Evolutionary conservation across 2,329 filamentous ascomycete genomes (phyloP), one percentile per base, ranked within the genome.

Genomic region (Xylaria sp.): DNA sequence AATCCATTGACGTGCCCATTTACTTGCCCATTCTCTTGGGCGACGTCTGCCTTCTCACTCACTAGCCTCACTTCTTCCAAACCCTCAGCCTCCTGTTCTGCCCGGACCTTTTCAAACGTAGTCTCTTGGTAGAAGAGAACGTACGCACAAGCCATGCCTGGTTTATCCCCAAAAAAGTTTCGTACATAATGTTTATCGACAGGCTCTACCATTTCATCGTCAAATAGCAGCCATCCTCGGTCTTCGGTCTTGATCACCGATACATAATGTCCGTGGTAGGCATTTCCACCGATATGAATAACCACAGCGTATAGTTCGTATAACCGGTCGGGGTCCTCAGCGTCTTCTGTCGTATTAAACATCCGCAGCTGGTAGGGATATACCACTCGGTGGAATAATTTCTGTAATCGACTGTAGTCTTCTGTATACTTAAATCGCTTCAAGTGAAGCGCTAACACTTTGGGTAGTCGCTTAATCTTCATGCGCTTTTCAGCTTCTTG

Each of bases 401-500:
- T 99, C 79, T 98, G 94, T 70, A 99, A 83, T 63, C 94, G 89
- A 72, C 94, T 96, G 77, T 97, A 89, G 79, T 98, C 95, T 78
- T 98, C 96, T 2, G 95, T 98, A 78, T 98, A 99, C 82, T 98
- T 98, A 85, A 99, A 99, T 65, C 96, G 89, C 82, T 99, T 99
- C 70, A 99, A 82, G 78, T 99, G 96, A 66, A 99, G 83, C 4
- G 96, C 94, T 71, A 99, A 82, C 68, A 99, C 93, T 77, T 93
- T 94, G 3, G 96, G 96, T 77, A 98, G 82, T 61, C 93, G 89
- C 83, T 99, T 98, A 74, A 99, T 95, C 84, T 98, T 99, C 96
- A 99, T 99, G 71, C 96, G 89, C 84, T 98, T 99, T 80, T 99
- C 96, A 0, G 96, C 96, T 81, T 99, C 96, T 80, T 99, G 96